phyloP scores from a whole-genome alignment of 139 green algal genomes.

The Ettlia oleoabundans region DNA sequence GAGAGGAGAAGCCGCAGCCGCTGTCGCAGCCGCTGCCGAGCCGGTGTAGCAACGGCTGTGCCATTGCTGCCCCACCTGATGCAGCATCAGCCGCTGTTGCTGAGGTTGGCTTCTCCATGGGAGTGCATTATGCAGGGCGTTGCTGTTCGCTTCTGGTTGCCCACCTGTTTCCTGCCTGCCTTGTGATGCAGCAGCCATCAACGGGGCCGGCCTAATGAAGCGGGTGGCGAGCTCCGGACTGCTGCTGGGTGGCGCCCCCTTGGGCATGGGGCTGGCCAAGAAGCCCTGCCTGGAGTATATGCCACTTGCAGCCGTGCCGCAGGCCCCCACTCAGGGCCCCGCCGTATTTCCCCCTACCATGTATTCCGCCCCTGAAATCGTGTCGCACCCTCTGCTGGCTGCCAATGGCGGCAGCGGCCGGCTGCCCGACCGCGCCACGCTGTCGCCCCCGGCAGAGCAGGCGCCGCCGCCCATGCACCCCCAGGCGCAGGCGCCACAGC shows the following conservation, averaged over 20 bases:
- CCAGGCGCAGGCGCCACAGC: background rate
- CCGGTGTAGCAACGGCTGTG: too few relatives aligned
- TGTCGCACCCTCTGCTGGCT: constrained; percentile 9
- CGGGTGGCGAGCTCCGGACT: background rate
- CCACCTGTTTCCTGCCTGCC: too few relatives aligned
- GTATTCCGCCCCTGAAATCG: constrained; percentile 14
- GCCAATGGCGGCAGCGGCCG: background rate
- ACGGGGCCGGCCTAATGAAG: constrained; percentile 3
- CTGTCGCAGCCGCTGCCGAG: too few relatives aligned
- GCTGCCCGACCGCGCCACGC: background rate
- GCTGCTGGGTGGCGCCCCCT: background rate
- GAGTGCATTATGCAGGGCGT: too few relatives aligned
- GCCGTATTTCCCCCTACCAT: background rate
- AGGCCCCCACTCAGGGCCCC: background rate
- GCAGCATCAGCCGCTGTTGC: too few relatives aligned
- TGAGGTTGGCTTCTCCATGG: too few relatives aligned
- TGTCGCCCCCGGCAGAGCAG: background rate
- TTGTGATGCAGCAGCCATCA: too few relatives aligned
- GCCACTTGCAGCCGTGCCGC: constrained; percentile 1
- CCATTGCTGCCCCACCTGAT: too few relatives aligned
- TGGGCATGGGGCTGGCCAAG: background rate
- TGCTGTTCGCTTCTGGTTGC: too few relatives aligned
- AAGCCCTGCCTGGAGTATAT: constrained; percentile 21
- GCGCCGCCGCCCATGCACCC: background rate
- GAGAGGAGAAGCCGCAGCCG: background rate